Conservation (phyloP, 169 alveolate genomes). For the Eimeria falciformis region DNA sequence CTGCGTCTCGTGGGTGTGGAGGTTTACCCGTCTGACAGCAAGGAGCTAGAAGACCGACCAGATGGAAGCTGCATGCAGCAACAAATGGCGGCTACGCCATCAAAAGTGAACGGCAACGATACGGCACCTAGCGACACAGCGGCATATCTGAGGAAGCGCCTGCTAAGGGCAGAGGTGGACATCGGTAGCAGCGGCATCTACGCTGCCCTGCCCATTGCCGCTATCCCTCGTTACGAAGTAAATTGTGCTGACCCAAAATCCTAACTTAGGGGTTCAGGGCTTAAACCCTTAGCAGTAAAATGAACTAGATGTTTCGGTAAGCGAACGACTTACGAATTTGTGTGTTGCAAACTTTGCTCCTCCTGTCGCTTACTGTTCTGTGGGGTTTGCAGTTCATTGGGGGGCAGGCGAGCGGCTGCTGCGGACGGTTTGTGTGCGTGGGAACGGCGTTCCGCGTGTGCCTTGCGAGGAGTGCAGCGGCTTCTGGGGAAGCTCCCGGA, state of each 20-base stretch:
- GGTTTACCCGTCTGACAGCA: background rate
- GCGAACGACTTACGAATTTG: too few relatives aligned
- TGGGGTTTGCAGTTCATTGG: constrained; percentile 42
- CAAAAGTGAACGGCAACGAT: background rate
- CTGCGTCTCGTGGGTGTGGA: constrained; percentile 71
- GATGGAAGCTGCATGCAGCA: background rate
- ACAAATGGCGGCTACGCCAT: background rate
- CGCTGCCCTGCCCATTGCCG: constrained; percentile 63
- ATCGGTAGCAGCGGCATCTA: constrained; percentile 74
- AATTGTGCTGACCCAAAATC: too few relatives aligned
- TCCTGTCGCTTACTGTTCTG: background rate
- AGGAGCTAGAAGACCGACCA: background rate
- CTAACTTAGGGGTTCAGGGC: too few relatives aligned
- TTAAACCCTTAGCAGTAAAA: too few relatives aligned
- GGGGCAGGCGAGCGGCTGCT: constrained; percentile 73
- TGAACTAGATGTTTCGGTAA: background rate
- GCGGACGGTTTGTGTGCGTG: constrained; percentile 43
- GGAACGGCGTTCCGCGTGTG: constrained; percentile 61
- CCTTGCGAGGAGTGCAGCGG: constrained; percentile 1
- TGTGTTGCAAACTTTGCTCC: background rate
- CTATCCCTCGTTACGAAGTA: constrained; percentile 55
- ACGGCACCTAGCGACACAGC: background rate
- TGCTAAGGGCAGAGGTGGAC: constrained; percentile 60
- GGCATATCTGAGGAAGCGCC: constrained; percentile 19
- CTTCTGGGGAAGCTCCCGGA: background rate